Percentiles rank a stretch among this genome's conserved stretches.
These are phyloP conservation scores for Tremellales sp. DNA, from an alignment of 1,284 basidiomycete genomes.

Conservation along the genomic window DNA sequence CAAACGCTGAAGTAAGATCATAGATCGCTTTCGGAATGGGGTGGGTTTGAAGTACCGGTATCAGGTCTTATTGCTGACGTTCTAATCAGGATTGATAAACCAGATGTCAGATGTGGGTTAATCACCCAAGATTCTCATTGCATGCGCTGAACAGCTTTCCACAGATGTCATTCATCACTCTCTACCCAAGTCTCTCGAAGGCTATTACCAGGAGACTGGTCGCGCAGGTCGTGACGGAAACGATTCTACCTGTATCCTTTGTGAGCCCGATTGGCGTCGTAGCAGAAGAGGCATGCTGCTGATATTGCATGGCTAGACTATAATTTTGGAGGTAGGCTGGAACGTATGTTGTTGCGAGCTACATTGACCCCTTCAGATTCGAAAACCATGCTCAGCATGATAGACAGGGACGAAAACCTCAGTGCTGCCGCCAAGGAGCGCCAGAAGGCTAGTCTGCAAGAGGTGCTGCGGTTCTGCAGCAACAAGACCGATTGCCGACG, in stretches of 20 bases:
- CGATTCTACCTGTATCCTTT: constrained; percentile 61
- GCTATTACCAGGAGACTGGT: constrained; percentile 80
- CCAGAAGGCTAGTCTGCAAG: constrained; percentile 56
- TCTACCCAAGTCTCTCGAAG: constrained; percentile 65
- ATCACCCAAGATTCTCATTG: background rate
- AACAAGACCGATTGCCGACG: constrained; percentile 86
- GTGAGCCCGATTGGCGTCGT: constrained; percentile 21
- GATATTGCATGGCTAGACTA: constrained; percentile 53
- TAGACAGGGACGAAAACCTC: constrained; percentile 54
- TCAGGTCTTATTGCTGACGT: background rate
- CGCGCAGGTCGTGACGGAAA: constrained; percentile 75
- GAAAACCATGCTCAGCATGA: constrained; percentile 54
- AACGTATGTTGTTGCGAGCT: background rate
- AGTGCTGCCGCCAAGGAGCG: constrained; percentile 57
- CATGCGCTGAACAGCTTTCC: constrained; percentile 12
- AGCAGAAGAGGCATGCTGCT: constrained; percentile 31
- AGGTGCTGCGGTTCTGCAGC: constrained; percentile 69
- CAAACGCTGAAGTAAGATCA: constrained; percentile 7
- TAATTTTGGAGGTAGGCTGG: constrained; percentile 44
- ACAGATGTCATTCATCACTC: constrained; percentile 73
- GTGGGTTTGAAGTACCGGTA: constrained; percentile 16
- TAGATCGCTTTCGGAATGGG: constrained; percentile 96
- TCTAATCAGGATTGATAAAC: constrained; percentile 69
- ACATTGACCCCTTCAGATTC: constrained; percentile 50
- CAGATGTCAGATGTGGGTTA: constrained; percentile 57